Evolutionary conservation across 176 grass and related monocot species (phyloP).

Genomic region (Musa itinerans): DNA sequence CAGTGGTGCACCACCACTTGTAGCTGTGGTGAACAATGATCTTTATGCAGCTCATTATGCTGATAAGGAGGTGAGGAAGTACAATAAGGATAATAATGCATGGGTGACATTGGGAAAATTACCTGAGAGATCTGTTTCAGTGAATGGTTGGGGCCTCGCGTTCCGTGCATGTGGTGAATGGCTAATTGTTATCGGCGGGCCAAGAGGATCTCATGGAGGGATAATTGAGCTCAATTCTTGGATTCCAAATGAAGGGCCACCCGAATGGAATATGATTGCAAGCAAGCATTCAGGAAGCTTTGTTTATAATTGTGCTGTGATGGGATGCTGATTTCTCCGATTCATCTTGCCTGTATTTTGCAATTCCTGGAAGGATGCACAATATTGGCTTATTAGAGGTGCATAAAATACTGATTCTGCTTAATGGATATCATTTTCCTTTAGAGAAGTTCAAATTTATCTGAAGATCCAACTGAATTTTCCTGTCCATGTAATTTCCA

Average conservation of each 20-base stretch:
- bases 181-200: not conserved
- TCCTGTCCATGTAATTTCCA: not conserved
- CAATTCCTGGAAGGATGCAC: not conserved
- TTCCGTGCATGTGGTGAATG: not conserved
- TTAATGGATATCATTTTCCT: constrained; percentile 2
- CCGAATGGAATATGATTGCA: too few species aligned
- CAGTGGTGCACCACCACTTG: not conserved
- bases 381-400: constrained; percentile 2
- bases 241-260: not conserved
- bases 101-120: not conserved
- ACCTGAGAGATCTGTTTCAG: not conserved
- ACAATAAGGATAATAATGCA: not conserved
- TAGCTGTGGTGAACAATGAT: not conserved
- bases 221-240: constrained; percentile 2
- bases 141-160: not conserved
- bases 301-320: too few species aligned
- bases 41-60: constrained; percentile 1
- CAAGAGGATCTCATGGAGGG: not conserved
- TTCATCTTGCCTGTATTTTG: constrained; percentile 1
- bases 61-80: not conserved
- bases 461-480: not conserved
- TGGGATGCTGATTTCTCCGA: not conserved
- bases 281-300: too few species aligned
- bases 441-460: not conserved
- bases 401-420: constrained; percentile 2